Percentiles rank a stretch among this genome's conserved stretches.
These are phyloP conservation scores for Emergomyces pasteurianus DNA, from an alignment of 2,329 filamentous ascomycete species.

Conservation along the genomic window DNA sequence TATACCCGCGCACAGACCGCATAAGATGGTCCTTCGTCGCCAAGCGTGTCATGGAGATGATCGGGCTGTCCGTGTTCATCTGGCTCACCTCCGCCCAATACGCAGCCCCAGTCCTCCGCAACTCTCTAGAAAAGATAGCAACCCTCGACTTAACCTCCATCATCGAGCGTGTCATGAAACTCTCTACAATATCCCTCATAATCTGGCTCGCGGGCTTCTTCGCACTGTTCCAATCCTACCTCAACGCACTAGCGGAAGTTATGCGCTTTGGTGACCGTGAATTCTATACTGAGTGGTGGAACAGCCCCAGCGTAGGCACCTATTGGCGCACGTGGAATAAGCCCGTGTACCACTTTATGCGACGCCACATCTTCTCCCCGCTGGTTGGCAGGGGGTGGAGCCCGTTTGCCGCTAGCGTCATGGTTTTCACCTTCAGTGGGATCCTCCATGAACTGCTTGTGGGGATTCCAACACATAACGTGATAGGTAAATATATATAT, in stretches of 20 bases:
- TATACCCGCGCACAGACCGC: constrained; percentile 72
- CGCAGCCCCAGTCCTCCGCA: constrained; percentile 75
- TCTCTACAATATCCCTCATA: constrained; percentile 86
- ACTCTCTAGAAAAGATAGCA: constrained; percentile 79
- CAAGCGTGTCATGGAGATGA: constrained; percentile 68
- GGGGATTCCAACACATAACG: constrained; percentile 86
- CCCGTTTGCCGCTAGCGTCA: constrained; percentile 55
- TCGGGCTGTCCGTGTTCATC: constrained; percentile 72
- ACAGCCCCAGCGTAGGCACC: constrained; percentile 66
- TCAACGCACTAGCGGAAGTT: constrained; percentile 86
- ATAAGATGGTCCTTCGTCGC: constrained; percentile 81
- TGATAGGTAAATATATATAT: constrained; percentile 70
- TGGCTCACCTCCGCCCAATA: constrained; percentile 95
- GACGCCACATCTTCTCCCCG: constrained; percentile 81
- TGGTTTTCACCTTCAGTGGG: constrained; percentile 81
- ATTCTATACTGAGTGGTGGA: constrained; percentile 99
- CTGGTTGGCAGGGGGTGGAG: constrained; percentile 75
- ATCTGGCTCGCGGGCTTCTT: constrained; percentile 99
- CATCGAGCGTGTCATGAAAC: constrained; percentile 79
- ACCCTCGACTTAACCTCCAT: constrained; percentile 71
- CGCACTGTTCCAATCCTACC: constrained; percentile 80
- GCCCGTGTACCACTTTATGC: constrained; percentile 94
- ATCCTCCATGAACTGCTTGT: constrained; percentile 86
- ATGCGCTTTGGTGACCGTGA: constrained; percentile 83
- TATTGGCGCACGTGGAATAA: constrained; percentile 99